Conservation (phyloP, 768 basidiomycete species). For the Mrakia hoshinonis region DNA sequence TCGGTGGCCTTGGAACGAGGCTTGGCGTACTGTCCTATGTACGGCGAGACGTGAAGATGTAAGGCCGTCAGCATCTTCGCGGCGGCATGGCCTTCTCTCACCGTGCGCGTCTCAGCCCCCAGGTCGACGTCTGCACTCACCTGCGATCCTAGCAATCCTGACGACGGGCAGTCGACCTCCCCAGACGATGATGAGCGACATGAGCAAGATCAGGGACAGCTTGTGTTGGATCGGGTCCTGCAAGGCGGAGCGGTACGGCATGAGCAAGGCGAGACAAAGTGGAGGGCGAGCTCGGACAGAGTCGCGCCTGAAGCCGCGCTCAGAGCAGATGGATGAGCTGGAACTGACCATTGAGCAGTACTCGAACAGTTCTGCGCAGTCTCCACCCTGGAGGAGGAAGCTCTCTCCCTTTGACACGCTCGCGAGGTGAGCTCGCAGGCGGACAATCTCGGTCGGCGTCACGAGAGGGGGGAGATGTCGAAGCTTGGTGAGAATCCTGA, state of each 20-base stretch:
- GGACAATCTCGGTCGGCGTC: constrained; percentile 82
- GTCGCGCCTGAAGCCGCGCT: neutral
- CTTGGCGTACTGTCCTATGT: constrained; percentile 34
- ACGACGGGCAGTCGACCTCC: constrained; percentile 89
- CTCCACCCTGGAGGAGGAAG: constrained; percentile 92
- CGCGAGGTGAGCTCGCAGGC: constrained; percentile 67
- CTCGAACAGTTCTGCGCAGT: constrained; percentile 93
- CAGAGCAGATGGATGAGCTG: too few relatives aligned
- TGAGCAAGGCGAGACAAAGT: neutral
- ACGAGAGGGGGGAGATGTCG: constrained; percentile 76
- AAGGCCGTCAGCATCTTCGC: too few relatives aligned
- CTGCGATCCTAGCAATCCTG: constrained; percentile 55
- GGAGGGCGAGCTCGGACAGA: neutral
- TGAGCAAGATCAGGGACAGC: constrained; percentile 68
- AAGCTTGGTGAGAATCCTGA: constrained; percentile 71
- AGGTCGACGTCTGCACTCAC: too few relatives aligned
- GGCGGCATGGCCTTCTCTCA: too few relatives aligned
- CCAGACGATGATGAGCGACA: constrained; percentile 90
- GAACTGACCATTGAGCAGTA: constrained; percentile 19
- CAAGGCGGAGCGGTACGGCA: too few relatives aligned
- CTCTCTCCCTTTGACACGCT: constrained; percentile 78
- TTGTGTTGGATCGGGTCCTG: constrained; percentile 42
- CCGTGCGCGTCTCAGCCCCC: too few relatives aligned
- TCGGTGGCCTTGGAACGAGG: constrained; percentile 80
- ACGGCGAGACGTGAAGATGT: constrained; percentile 39